Base-by-base conservation (phyloP, 2,329 filamentous ascomycete genomes). In the Clarireedia homoeocarpa region DNA sequence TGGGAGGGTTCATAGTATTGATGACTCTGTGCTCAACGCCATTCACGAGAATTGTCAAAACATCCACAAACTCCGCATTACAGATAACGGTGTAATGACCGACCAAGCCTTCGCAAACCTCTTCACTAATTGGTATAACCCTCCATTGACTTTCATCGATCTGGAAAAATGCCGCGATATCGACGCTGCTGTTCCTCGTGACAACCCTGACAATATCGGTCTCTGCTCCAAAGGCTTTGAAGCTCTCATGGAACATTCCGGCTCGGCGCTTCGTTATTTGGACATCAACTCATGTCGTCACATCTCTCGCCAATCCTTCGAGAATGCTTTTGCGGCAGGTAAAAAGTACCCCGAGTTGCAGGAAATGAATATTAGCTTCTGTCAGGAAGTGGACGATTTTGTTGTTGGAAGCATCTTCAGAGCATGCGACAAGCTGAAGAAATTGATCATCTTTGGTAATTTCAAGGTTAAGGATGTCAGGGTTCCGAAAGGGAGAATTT, bases 231-330 rank as follows among this genome's bases (percentile, higher is more conserved):
- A 79, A 5, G 91, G 88, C 0, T 92, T 97, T 73, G 75, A 79
- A 61, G 88, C 89, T 0, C 72, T 96, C 45, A 96, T 96, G 89
- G 73, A 75, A 0, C 92, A 96, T 68, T 96, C 91, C 0, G 88
- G 89, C 4, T 67, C 72, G 1, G 75, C 72, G 10, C 71, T 97
- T 2, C 77, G 78, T 58, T 74, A 79, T 42, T 75, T 97, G 36
- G 88, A 95, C 66, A 75, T 96, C n/a, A 82, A 89, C 14, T 88
- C 86, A 0, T 95, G 90, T 67, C 85, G 92, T 3, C 87, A 96
- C 69, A 91, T 97, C 60, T 79, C 82, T 1, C 76, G 79, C 36
- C 73, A 80, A 15, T 83, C 88, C 0, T 91, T 96, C 58, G 83
- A 89, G 59, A 78, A 85, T 9, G 85, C 87, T 0, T 96, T 97